These are phyloP conservation scores for Aspergillus oerlinghausenensis DNA, from an alignment of 2,329 filamentous ascomycete species.

Conservation along the genomic window DNA sequence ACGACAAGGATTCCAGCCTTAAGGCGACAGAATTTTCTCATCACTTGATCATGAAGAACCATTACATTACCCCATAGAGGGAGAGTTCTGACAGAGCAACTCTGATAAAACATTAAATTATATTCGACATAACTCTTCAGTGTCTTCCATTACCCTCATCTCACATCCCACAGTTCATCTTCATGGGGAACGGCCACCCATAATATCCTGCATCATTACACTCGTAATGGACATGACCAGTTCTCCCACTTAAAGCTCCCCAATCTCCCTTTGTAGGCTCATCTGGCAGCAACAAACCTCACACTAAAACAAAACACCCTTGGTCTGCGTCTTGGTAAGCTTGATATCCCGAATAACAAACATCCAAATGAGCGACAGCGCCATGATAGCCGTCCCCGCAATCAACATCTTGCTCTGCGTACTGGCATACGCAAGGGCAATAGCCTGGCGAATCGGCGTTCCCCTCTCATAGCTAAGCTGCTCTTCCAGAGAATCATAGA, in stretches of 20 bases:
- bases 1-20: too few relatives aligned
- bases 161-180: neutral
- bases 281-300: neutral
- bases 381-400: slow-evolving; percentile 21
- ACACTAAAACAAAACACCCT: neutral
- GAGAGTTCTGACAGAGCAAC: too few relatives aligned
- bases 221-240: neutral
- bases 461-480: slow-evolving; percentile 33
- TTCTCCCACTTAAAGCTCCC: neutral
- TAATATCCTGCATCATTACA: neutral
- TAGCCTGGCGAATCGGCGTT: slow-evolving; percentile 36
- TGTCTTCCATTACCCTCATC: neutral
- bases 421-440: slow-evolving; percentile 42
- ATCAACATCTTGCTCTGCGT: slow-evolving; percentile 40
- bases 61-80: too few relatives aligned
- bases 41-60: too few relatives aligned
- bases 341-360: slow-evolving; percentile 8
- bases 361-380: slow-evolving; percentile 4
- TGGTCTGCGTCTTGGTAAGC: neutral
- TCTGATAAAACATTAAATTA: neutral
- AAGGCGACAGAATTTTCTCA: too few relatives aligned
- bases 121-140: neutral
- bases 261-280: too few relatives aligned
- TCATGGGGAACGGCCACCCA: too few relatives aligned
- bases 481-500: slow-evolving; percentile 11